phyloP scores from a whole-genome alignment of 306 rosid species.

The Quillaja saponaria region DNA sequence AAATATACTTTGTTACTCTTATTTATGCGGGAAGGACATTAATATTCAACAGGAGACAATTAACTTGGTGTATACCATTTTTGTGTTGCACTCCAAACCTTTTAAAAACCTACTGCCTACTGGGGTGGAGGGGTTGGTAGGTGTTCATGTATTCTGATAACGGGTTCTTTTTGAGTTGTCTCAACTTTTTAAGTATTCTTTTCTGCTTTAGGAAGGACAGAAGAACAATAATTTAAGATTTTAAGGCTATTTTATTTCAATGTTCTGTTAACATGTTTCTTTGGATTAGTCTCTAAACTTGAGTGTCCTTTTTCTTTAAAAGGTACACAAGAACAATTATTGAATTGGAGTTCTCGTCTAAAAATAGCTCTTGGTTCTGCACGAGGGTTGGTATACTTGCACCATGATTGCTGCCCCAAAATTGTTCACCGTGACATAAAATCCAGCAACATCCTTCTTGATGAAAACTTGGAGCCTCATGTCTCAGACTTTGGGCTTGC shows the following conservation, averaged over 20 bases:
- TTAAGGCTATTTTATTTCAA: no score
- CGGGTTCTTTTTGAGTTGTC: constrained; percentile 4
- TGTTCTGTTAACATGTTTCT: no score
- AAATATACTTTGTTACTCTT: constrained; percentile 2
- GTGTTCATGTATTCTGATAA: not conserved
- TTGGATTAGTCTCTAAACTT: no score
- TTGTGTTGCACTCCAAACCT: not conserved
- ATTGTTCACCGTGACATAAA: constrained; percentile 87
- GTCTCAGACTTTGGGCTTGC: constrained; percentile 95
- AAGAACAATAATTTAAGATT: no score
- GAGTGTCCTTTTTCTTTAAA: constrained; percentile 26
- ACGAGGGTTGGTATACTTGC: constrained; percentile 88
- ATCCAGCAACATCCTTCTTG: constrained; percentile 92
- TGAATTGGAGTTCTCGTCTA: constrained; percentile 79
- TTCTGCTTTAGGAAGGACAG: constrained; percentile 33
- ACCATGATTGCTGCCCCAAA: constrained; percentile 88
- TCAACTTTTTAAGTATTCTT: not conserved
- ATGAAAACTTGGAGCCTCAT: constrained; percentile 81
- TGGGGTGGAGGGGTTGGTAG: constrained; percentile 4
- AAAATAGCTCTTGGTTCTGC: constrained; percentile 93
- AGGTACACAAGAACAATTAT: constrained; percentile 39
- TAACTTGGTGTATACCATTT: not conserved
- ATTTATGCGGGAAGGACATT: not conserved
- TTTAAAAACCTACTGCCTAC: not conserved
- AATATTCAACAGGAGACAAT: not conserved